phyloP scores from a whole-genome alignment of 2,329 filamentous ascomycete genomes.

The Penicillium sp. region DNA sequence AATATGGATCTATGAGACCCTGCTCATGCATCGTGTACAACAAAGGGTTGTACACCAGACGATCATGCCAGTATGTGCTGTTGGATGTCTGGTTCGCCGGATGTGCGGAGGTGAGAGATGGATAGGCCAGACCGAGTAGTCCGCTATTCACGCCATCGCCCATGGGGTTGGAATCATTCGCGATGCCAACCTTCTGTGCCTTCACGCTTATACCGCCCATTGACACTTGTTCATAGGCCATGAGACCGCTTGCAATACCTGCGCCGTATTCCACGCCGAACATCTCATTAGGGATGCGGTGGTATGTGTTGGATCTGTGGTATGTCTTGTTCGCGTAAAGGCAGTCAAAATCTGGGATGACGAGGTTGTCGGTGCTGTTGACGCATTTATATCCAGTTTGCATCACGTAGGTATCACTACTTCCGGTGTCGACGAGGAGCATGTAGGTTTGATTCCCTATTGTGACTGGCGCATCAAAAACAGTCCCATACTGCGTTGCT shows the following conservation, averaged over 20 bases:
- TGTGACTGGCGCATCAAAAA: constrained; percentile 20
- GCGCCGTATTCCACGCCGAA: constrained; percentile 28
- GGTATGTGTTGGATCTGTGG: constrained; percentile 15
- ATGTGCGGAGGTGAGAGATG: constrained; percentile 47
- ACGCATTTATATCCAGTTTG: constrained; percentile 36
- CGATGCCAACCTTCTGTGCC: constrained; percentile 49
- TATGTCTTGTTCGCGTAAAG: constrained; percentile 21
- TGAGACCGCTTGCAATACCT: constrained; percentile 22
- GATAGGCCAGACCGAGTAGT: constrained; percentile 54
- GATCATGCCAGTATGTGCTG: constrained; percentile 21
- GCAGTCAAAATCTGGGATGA: constrained; percentile 39
- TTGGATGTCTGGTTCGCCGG: constrained; percentile 19
- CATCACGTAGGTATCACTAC: constrained; percentile 50
- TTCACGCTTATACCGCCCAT: constrained; percentile 47
- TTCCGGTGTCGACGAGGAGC: constrained; percentile 49
- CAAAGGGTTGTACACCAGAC: constrained; percentile 50
- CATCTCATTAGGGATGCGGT: constrained; percentile 15
- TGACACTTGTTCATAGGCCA: constrained; percentile 26
- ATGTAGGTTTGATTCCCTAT: constrained; percentile 37
- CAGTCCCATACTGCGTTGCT: constrained; percentile 16
- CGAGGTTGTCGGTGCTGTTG: constrained; percentile 37
- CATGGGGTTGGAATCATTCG: constrained; percentile 43
- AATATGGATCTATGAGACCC: constrained; percentile 46
- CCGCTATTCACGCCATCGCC: constrained; percentile 50
- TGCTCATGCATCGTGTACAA: constrained; percentile 51